Base-by-base conservation (phyloP, 2,329 filamentous ascomycete species). In the Aspergillus thermomutatus region DNA sequence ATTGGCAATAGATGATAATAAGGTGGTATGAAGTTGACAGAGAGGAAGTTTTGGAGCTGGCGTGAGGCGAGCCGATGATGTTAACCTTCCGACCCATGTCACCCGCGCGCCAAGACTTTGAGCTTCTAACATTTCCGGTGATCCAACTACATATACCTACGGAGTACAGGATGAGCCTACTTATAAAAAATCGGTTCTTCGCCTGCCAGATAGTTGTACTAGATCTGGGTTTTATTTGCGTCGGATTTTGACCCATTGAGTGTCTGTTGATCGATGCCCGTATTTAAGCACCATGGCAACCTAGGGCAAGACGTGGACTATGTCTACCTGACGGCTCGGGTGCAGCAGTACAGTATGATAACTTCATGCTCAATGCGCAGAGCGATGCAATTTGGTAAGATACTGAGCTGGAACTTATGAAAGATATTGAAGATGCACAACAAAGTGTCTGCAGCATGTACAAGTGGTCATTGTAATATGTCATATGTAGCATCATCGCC, bases 11-110 rank as follows among this genome's bases (percentile, higher is more conserved):
- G 21, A 40, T 23, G 5, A 11, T 43, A 11, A 23, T 19, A 10
- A 23, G 43, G 11, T 26, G 43, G 21, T 23, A 25, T 26, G 43
- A 25, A 46, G 43, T 23, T 46, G 11, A 23, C 11, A 14, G 41
- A 23, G 10, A 14, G 23, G 23, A 23, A 46, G 23, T 21, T 50
- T 50, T 64, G 51, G 51, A 43, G 50, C 37, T 34, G 37, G 45
- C n/a, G 45, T 26, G 46, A 66, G 60, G 60, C 63, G 56, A 58
- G 45, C 56, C 49, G 62, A 66, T 69, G 66, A 69, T 69, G 66
- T 66, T 63, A 63, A 60, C 58, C 64, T 60, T 59, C 56, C 53
- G 46, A 54, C 51, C 64, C 64, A 68, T 66, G 60, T 65, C 60
- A 57, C 54, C 57, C 50, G 58, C 56, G 9, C 43, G 65, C 65